phyloP scores from a whole-genome alignment of 768 basidiomycete species.

The Boletus fagicola region DNA sequence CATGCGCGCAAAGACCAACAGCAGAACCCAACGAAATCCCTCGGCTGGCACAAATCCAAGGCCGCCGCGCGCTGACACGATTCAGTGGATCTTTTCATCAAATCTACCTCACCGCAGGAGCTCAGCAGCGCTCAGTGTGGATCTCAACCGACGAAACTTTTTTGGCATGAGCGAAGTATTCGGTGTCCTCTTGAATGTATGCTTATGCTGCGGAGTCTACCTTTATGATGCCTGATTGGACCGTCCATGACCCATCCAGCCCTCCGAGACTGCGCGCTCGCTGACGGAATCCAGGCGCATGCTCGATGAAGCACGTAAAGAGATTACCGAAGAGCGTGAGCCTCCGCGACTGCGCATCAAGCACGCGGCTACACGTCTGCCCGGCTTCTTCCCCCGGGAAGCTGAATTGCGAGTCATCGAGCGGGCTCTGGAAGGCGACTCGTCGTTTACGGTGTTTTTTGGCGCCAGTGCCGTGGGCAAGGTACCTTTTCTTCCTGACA shows the following conservation, averaged over 20 bases:
- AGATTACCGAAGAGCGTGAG: conserved; percentile 68
- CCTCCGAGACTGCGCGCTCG: conserved; percentile 74
- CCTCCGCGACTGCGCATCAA: conserved; percentile 63
- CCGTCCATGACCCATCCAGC: conserved; percentile 42
- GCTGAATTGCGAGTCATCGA: conserved; percentile 66
- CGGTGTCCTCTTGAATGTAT: conserved; percentile 70
- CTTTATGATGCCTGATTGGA: conserved; percentile 9
- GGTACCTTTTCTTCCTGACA: conserved; percentile 36
- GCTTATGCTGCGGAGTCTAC: conserved; percentile 24
- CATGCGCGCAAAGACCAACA: conserved; percentile 29
- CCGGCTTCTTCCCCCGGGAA: conserved; percentile 69
- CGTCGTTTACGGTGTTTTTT: conserved; percentile 77
- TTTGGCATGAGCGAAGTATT: conserved; percentile 82
- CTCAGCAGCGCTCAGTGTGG: conserved; percentile 55
- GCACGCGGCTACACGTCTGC: conserved; percentile 76
- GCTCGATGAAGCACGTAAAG: conserved; percentile 74
- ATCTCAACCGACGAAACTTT: conserved; percentile 66
- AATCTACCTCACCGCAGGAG: conserved; percentile 65
- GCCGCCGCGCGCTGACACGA: conserved; percentile 37
- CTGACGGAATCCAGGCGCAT: conserved; percentile 74
- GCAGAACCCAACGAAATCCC: conserved; percentile 25
- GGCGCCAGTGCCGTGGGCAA: conserved; percentile 83
- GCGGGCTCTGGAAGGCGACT: conserved; percentile 61
- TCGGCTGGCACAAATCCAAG: conserved; percentile 27
- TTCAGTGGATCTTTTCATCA: conserved; percentile 75